Evolutionary conservation across 768 basidiomycete species (phyloP).

Genomic region (Mycena haematopus): DNA sequence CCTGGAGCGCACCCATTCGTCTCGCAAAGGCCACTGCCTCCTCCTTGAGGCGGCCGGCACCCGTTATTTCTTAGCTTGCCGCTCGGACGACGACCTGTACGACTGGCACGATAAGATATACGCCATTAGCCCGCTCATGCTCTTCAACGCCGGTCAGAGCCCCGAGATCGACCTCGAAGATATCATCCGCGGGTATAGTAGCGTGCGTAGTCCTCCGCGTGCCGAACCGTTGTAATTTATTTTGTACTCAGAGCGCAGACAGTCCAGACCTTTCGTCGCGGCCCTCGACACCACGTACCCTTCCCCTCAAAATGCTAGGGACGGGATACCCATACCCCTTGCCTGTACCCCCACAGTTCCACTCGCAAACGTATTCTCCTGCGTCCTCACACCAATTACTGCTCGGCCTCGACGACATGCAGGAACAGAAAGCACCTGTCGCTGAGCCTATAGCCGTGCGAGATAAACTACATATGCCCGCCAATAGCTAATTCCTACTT

Average conservation of each 20-base stretch:
- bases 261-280: conserved; percentile 18
- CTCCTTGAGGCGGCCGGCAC: conserved; percentile 16
- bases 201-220: conserved; percentile 2
- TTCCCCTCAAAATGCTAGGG: conserved; percentile 1
- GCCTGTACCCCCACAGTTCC: conserved; percentile 2
- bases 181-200: conserved; percentile 26
- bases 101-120: conserved; percentile 28
- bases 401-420: conserved; percentile 17
- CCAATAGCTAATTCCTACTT: neutral
- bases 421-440: neutral
- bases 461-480: neutral
- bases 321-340: neutral
- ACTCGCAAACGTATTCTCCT: conserved; percentile 23
- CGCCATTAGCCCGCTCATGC: conserved; percentile 20
- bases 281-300: conserved; percentile 12
- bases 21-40: conserved; percentile 24
- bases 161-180: conserved; percentile 25
- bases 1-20: conserved; percentile 23
- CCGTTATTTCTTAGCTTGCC: conserved; percentile 13
- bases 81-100: conserved; percentile 22
- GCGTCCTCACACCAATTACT: conserved; percentile 19
- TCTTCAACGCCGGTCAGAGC: conserved; percentile 18
- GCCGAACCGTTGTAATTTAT: neutral
- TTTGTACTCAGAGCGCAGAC: conserved; percentile 2
- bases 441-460: conserved; percentile 7